Percentiles rank a stretch among this genome's conserved stretches.
Evolutionary conservation across 805 yeast species (phyloP).

Genomic region (Teunomyces barrocoloradensis): DNA sequence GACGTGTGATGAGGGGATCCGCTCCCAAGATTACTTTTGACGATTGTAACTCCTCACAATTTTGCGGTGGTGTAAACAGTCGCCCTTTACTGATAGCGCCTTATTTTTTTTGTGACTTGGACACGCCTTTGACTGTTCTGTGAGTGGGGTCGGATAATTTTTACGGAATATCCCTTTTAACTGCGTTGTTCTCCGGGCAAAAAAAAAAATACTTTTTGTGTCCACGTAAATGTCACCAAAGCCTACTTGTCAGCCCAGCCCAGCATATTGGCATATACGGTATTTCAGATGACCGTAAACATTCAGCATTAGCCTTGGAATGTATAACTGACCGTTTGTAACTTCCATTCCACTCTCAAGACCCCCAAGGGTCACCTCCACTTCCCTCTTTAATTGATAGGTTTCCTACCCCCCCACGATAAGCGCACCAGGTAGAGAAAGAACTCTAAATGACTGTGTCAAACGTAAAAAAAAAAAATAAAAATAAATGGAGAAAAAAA

Average conservation of each 20-base stretch:
- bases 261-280: neutral
- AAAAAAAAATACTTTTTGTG: neutral
- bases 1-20: neutral
- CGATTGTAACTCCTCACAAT: neutral
- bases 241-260: neutral
- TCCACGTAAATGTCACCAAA: neutral
- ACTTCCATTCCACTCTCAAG: neutral
- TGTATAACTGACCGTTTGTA: neutral
- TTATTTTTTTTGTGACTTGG: neutral
- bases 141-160: slow-evolving; percentile 3
- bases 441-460: neutral
- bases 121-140: neutral
- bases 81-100: neutral
- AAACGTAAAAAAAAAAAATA: neutral
- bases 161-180: neutral
- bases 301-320: too few species aligned
- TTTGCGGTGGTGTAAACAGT: neutral
- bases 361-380: neutral
- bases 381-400: too few species aligned
- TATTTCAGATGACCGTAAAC: neutral
- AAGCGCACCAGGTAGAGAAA: neutral
- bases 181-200: neutral
- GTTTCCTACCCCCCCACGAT: neutral
- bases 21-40: neutral
- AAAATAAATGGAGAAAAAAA: neutral